Evolutionary conservation across 2,329 filamentous ascomycete genomes (phyloP), one percentile per base, ranked within the genome.

Genomic region (Diaporthe citrichinensis): DNA sequence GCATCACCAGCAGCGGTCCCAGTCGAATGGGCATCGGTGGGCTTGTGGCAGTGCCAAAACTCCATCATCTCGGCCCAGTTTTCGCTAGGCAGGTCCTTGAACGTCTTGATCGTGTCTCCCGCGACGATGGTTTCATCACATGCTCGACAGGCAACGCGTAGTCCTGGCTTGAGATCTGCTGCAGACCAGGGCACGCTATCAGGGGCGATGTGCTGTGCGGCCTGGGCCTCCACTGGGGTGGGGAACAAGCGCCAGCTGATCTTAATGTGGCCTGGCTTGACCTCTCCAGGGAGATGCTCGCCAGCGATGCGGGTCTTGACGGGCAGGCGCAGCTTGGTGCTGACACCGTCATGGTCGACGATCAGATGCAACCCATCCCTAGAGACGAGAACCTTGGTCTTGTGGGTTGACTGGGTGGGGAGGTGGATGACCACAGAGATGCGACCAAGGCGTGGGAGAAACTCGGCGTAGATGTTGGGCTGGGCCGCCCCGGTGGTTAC

Each of bases 61-160:
- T 99, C 97, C 97, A 99, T 99, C 96, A 99, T 98, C 85, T 99
- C 97, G 0, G 97, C 97, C 97, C 97, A 99, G 81, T 98, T 96
- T 80, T 98, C 95, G 81, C 95, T 98, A 0, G 97, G 97, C 25
- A 99, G 86, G 81, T 99, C 95, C 84, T 96, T 98, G 96, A 97
- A 99, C 51, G 85, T 58, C 71, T 57, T 58, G 41, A 76, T 44
- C 10, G 51, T 72, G 14, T 57, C 77, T 84, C 41, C 62, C 14
- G 39, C 7, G n/a, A 76, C 49, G n/a, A 86, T 9, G 75, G 76
- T 36, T 81, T 77, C 51, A 80, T 58, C n/a, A 51, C 76, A 77
- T 25, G 25, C 23, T 28, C 76, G 76, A 55, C 76, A 77, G n/a
- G 31, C 31, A 46, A 77, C 39, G n/a, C 58, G 62, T 14, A 72